phyloP scores from a whole-genome alignment of 108 stramenopile species.

The Pseudonitzschia multistriata region DNA sequence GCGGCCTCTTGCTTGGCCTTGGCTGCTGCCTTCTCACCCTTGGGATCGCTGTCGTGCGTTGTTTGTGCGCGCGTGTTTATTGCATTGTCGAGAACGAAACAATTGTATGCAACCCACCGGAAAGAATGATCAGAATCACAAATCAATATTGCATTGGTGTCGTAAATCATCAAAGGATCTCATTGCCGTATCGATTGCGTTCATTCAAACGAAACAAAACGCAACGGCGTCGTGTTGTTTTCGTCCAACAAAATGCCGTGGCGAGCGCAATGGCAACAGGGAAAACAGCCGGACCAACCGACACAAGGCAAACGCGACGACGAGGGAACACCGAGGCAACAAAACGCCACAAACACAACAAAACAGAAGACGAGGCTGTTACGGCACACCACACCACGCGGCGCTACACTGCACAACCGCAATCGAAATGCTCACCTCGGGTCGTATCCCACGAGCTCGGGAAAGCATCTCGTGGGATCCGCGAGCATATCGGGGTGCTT shows the following conservation, averaged over 20 bases:
- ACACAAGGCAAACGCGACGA: background rate
- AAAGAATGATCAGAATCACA: too few relatives aligned
- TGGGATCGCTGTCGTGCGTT: slow-evolving; percentile 24
- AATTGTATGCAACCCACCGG: too few relatives aligned
- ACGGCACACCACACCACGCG: too few relatives aligned
- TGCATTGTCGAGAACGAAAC: too few relatives aligned
- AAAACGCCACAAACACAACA: background rate
- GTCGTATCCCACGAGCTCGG: slow-evolving; percentile 70
- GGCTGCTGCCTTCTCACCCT: slow-evolving; percentile 41
- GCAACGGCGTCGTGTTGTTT: too few relatives aligned
- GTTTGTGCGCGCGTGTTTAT: too few relatives aligned
- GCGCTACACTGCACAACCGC: background rate
- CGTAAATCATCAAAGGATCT: background rate
- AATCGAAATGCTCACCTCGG: slow-evolving; percentile 39
- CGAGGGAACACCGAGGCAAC: background rate
- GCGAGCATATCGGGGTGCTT: slow-evolving; percentile 64
- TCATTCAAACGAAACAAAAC: too few relatives aligned
- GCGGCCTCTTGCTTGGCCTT: slow-evolving; percentile 23
- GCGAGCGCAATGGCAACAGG: background rate
- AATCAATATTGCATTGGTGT: too few relatives aligned
- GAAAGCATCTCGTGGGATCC: slow-evolving; percentile 62
- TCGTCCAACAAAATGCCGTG: too few relatives aligned
- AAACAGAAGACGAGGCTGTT: too few relatives aligned
- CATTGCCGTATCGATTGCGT: background rate
- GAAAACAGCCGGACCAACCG: background rate